Evolutionary conservation across 106 monocot genomes (phyloP).

Genomic region (Phalaenopsis equestris): DNA sequence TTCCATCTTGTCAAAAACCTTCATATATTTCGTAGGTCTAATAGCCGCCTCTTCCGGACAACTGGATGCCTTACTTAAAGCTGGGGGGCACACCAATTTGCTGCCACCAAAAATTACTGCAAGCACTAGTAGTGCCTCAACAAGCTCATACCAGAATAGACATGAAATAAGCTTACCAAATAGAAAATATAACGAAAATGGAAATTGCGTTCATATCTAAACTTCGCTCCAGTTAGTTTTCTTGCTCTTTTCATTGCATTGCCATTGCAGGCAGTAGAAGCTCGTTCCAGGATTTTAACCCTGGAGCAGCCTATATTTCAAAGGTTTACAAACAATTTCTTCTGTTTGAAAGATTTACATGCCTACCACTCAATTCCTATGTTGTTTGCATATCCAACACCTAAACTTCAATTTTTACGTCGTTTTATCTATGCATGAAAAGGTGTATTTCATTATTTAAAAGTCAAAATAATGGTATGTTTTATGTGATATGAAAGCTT

Average conservation of each 20-base stretch:
- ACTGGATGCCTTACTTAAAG: neutral
- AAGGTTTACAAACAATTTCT: no score
- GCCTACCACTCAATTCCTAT: no score
- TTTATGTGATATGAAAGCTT: no score
- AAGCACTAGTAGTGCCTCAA: neutral
- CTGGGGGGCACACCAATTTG: neutral
- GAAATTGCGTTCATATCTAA: neutral
- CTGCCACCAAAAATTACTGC: neutral
- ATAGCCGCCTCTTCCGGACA: neutral
- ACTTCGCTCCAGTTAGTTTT: neutral
- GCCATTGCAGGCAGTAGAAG: neutral
- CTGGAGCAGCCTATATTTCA: neutral
- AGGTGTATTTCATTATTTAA: no score
- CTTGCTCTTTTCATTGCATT: neutral
- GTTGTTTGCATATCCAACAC: no score
- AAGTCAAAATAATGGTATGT: no score
- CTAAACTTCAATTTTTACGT: no score
- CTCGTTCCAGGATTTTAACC: neutral
- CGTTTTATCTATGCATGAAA: no score
- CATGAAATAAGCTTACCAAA: neutral
- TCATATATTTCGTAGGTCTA: neutral
- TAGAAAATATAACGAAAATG: neutral
- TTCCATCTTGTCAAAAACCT: neutral
- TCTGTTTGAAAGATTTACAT: no score
- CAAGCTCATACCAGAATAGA: neutral